phyloP scores from a whole-genome alignment of 139 green algal species.

The Zygnema circumcarinatum region DNA sequence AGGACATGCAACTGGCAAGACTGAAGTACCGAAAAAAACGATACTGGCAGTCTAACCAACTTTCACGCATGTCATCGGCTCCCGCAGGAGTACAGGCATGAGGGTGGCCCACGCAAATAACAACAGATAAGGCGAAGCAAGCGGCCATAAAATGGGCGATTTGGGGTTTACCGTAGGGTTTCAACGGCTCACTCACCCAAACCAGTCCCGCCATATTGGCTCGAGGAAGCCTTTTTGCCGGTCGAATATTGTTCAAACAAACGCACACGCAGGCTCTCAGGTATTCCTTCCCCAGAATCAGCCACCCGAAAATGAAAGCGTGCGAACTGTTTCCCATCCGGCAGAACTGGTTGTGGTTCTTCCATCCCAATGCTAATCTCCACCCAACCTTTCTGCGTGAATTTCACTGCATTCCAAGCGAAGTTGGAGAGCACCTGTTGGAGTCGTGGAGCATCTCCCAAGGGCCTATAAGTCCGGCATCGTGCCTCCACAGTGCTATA shows the following conservation, averaged over 20 bases:
- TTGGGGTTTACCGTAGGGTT: not conserved
- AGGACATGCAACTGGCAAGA: not conserved
- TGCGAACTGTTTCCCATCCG: not conserved
- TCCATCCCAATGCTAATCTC: constrained; percentile 43
- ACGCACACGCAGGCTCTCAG: constrained; percentile 2
- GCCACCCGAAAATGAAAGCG: constrained; percentile 30
- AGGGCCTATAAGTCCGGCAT: not conserved
- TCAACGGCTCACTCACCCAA: not conserved
- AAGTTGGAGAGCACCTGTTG: constrained; percentile 54
- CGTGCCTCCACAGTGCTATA: constrained; percentile 4
- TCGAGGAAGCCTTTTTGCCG: constrained; percentile 35
- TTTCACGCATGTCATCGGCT: no score
- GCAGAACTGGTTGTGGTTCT: not conserved
- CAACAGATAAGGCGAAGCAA: no score
- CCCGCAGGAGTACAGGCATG: no score
- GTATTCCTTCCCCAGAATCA: constrained; percentile 39
- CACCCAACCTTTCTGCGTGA: constrained; percentile 34
- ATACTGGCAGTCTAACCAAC: no score
- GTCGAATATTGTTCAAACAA: constrained; percentile 45
- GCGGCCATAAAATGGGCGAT: no score
- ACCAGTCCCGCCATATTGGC: constrained; percentile 25
- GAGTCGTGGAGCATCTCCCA: constrained; percentile 35
- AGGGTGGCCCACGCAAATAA: no score
- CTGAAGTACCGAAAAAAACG: no score
- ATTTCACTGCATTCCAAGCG: constrained; percentile 56